These are phyloP conservation scores for Chlorella variabilis DNA, from an alignment of 163 green algal species.

Conservation along the genomic window DNA sequence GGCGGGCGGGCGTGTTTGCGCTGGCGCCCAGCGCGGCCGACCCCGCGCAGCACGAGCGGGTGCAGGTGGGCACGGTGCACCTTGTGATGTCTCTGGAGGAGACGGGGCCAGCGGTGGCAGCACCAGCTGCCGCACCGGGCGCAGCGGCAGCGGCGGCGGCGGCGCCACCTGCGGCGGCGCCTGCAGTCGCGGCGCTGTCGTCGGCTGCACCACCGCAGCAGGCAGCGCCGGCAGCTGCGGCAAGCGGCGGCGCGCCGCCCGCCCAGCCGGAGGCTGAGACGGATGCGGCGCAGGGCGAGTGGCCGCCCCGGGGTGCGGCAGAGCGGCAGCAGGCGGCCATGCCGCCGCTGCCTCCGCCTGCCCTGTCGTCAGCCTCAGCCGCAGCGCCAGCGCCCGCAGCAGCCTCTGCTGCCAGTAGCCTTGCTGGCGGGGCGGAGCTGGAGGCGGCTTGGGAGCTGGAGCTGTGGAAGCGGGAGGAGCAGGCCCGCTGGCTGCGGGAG, in stretches of 20 bases:
- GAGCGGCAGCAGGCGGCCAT: background rate
- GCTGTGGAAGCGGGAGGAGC: slow-evolving; percentile 58
- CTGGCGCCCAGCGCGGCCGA: slow-evolving; percentile 35
- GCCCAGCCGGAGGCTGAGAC: background rate
- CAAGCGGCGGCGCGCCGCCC: too few relatives aligned
- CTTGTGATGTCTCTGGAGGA: slow-evolving; percentile 75
- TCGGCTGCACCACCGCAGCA: background rate
- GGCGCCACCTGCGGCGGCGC: background rate
- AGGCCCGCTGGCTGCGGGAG: slow-evolving; percentile 66
- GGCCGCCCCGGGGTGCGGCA: too few relatives aligned
- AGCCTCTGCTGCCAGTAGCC: background rate
- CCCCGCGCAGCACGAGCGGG: slow-evolving; percentile 12
- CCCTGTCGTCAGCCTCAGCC: background rate
- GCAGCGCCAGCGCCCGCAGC: background rate
- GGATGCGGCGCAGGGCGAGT: too few relatives aligned
- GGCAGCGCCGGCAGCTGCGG: background rate
- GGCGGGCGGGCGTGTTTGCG: slow-evolving; percentile 72
- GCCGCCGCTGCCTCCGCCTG: background rate
- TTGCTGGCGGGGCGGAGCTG: slow-evolving; percentile 20
- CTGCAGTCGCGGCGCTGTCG: background rate
- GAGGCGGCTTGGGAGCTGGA: slow-evolving; percentile 47
- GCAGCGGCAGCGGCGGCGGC: slow-evolving; percentile 20
- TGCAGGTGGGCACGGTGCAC: slow-evolving; percentile 67
- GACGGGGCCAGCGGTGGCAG: slow-evolving; percentile 42
- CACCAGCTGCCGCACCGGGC: slow-evolving; percentile 40